A percentile compares a stretch with the other conserved stretches of the same genome.
Conservation (phyloP, 2,329 filamentous ascomycete species). For the Nemania sp. region DNA sequence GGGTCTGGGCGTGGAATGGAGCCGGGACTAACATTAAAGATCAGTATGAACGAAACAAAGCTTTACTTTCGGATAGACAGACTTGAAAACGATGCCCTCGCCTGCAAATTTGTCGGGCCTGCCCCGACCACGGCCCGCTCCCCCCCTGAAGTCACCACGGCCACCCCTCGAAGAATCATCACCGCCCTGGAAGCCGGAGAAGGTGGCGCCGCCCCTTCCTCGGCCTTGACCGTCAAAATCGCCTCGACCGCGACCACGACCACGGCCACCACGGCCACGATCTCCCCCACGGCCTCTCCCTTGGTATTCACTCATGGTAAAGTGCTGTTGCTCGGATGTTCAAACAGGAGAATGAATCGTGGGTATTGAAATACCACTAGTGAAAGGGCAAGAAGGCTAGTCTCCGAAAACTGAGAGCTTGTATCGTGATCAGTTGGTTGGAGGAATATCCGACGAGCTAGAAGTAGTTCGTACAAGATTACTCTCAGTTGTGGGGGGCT, state of each 20-base stretch:
- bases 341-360: background rate
- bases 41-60: conserved; percentile 11
- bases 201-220: conserved; percentile 29
- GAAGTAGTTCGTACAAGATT: no score
- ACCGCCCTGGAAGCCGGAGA: conserved; percentile 20
- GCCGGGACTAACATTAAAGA: conserved; percentile 24
- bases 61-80: conserved; percentile 18
- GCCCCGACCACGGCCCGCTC: conserved; percentile 24
- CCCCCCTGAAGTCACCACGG: conserved; percentile 19
- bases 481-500: background rate
- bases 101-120: conserved; percentile 33
- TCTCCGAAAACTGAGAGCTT: no score
- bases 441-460: no score
- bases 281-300: conserved; percentile 26
- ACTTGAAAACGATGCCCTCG: conserved; percentile 41
- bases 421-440: no score
- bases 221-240: conserved; percentile 27
- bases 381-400: no score
- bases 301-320: conserved; percentile 20
- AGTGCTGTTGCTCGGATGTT: background rate
- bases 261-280: conserved; percentile 18
- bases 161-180: conserved; percentile 31
- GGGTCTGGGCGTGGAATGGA: conserved; percentile 34
- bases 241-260: conserved; percentile 32
- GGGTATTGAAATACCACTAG: background rate